Evolutionary conservation across 129 eudicot genomes (phyloP).

Genomic region (Centrapalus pauciflorus): DNA sequence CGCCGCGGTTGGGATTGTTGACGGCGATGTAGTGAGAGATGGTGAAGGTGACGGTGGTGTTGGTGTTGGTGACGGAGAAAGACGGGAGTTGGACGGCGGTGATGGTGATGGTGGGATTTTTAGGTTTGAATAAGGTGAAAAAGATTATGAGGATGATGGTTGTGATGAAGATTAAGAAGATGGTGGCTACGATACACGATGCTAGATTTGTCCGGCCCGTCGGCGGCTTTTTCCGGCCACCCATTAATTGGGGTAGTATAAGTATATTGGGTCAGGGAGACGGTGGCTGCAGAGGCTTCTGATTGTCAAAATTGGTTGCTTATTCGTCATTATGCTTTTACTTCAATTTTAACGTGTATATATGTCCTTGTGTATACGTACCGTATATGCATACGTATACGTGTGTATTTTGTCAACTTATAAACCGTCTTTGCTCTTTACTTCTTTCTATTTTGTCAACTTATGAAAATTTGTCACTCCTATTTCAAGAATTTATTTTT

Average conservation of each 20-base stretch:
- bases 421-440: too few relatives aligned
- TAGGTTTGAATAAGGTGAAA: conserved; percentile 78
- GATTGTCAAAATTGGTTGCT: background rate
- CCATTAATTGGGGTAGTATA: conserved; percentile 36
- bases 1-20: conserved; percentile 72
- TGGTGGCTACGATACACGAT: conserved; percentile 70
- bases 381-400: too few relatives aligned
- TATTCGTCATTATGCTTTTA: background rate
- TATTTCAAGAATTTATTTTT: too few relatives aligned
- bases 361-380: too few relatives aligned
- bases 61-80: conserved; percentile 58
- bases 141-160: conserved; percentile 48
- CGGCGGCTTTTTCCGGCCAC: conserved; percentile 33
- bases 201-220: conserved; percentile 70
- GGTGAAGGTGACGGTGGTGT: conserved; percentile 71
- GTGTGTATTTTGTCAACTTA: too few relatives aligned
- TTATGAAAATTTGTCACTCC: too few relatives aligned
- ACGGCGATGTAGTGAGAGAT: conserved; percentile 78
- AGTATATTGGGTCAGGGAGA: background rate
- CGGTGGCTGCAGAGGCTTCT: background rate
- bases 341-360: too few relatives aligned
- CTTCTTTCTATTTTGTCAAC: too few relatives aligned
- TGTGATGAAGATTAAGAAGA: conserved; percentile 52
- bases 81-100: conserved; percentile 75
- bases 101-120: conserved; percentile 46